Evolutionary conservation across 306 rosid species (phyloP).

Genomic region (Acacia confusa): DNA sequence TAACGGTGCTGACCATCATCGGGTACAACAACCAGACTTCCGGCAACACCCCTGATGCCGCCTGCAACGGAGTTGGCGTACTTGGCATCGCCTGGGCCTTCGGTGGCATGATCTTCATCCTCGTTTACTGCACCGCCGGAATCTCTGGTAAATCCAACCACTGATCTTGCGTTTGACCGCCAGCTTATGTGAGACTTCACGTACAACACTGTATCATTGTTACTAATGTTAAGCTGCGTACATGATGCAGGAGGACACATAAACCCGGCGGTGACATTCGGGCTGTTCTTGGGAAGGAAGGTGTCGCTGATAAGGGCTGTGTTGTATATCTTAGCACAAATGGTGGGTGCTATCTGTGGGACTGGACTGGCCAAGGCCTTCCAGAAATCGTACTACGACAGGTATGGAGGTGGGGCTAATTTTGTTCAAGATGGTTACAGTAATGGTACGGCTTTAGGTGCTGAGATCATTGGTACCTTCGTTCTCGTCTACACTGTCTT

Average conservation of each 20-base stretch:
- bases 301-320: conserved; percentile 73
- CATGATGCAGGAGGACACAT: conserved; percentile 76
- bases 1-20: conserved; percentile 81
- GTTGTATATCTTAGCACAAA: conserved; percentile 74
- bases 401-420: conserved; percentile 72
- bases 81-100: conserved; percentile 98
- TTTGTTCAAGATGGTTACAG: conserved; percentile 44
- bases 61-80: conserved; percentile 77
- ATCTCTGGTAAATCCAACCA: conserved; percentile 62
- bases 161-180: not conserved
- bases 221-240: not conserved
- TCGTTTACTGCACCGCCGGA: conserved; percentile 98
- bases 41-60: not conserved
- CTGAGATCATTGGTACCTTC: conserved; percentile 93
- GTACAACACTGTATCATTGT: not conserved
- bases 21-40: conserved; percentile 60
- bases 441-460: conserved; percentile 83
- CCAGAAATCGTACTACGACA: conserved; percentile 54
- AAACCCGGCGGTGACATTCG: conserved; percentile 90
- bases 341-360: conserved; percentile 75
- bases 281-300: conserved; percentile 73
- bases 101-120: conserved; percentile 98
- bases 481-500: conserved; percentile 97
- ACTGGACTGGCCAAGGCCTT: conserved; percentile 79
- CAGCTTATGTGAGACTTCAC: too few species aligned